These are phyloP conservation scores for Sporothrix brasiliensis DNA, from an alignment of 2,329 filamentous ascomycete genomes.

Conservation along the genomic window DNA sequence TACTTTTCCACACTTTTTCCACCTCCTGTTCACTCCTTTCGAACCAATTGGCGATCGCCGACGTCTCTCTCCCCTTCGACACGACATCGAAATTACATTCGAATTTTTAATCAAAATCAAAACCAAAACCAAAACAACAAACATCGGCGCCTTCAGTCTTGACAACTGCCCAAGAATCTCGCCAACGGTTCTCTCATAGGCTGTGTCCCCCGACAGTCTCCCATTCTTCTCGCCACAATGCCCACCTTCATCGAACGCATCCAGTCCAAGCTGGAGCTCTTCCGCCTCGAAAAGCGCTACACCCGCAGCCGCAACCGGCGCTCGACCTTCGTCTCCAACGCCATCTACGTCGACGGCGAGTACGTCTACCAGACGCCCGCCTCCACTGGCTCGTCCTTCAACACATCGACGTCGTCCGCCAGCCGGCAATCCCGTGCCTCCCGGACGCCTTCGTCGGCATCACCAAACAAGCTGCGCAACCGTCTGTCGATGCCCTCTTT, in stretches of 20 bases:
- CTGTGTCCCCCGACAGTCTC: neutral
- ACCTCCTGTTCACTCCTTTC: constrained; percentile 4
- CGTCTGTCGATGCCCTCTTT: constrained; percentile 62
- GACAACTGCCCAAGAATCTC: neutral
- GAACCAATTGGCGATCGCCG: neutral
- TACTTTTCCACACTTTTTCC: neutral
- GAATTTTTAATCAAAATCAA: neutral
- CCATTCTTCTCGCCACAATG: constrained; percentile 17
- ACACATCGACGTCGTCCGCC: constrained; percentile 42
- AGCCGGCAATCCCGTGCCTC: constrained; percentile 14
- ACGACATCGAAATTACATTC: no score
- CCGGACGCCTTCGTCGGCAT: constrained; percentile 43
- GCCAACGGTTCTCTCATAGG: neutral
- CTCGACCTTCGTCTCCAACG: constrained; percentile 85
- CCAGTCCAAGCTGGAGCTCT: constrained; percentile 78
- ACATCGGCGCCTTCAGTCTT: neutral
- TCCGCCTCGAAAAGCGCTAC: constrained; percentile 93
- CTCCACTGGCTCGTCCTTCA: constrained; percentile 60
- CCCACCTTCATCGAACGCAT: constrained; percentile 59
- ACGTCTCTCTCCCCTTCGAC: neutral
- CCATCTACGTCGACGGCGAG: constrained; percentile 92
- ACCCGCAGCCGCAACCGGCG: constrained; percentile 84
- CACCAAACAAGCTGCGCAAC: constrained; percentile 47
- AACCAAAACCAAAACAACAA: neutral
- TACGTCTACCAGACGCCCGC: constrained; percentile 77